phyloP scores from a whole-genome alignment of 2,329 filamentous ascomycete species.

The Paecilomyces variotii region DNA sequence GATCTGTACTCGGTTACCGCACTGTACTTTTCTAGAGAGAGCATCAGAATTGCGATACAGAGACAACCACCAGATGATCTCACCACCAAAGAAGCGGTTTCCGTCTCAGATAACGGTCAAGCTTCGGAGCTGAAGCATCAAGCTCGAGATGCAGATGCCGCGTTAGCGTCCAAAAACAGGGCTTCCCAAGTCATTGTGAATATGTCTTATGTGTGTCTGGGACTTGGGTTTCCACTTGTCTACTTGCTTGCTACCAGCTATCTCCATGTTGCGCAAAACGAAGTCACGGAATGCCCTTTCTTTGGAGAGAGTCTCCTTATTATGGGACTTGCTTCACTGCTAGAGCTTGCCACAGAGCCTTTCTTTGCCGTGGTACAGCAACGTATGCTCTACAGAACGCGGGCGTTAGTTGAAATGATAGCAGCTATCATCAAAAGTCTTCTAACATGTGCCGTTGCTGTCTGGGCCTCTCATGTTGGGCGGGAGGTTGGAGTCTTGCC shows the following conservation, averaged over 20 bases:
- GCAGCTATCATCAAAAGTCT: slow-evolving; percentile 73
- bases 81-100: background rate
- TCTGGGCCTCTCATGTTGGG: slow-evolving; percentile 50
- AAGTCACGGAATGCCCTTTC: slow-evolving; percentile 52
- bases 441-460: slow-evolving; percentile 62
- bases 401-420: slow-evolving; percentile 73
- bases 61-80: slow-evolving; percentile 50
- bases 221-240: slow-evolving; percentile 59
- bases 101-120: slow-evolving; percentile 9
- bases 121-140: background rate
- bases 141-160: slow-evolving; percentile 7
- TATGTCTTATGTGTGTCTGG: slow-evolving; percentile 70
- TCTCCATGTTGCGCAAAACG: slow-evolving; percentile 45
- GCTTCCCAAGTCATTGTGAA: slow-evolving; percentile 72
- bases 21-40: slow-evolving; percentile 91
- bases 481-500: slow-evolving; percentile 67
- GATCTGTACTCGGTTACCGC: slow-evolving; percentile 89
- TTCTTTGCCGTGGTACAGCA: slow-evolving; percentile 83
- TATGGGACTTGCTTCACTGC: slow-evolving; percentile 49
- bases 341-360: slow-evolving; percentile 81
- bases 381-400: slow-evolving; percentile 67
- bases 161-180: slow-evolving; percentile 15
- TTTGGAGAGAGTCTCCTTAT: slow-evolving; percentile 50
- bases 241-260: slow-evolving; percentile 61
- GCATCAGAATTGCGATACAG: slow-evolving; percentile 82